Evolutionary conservation across 2,329 filamentous ascomycete species (phyloP), one percentile per base, ranked within the genome.

Genomic region (Blumeriella jaapii): DNA sequence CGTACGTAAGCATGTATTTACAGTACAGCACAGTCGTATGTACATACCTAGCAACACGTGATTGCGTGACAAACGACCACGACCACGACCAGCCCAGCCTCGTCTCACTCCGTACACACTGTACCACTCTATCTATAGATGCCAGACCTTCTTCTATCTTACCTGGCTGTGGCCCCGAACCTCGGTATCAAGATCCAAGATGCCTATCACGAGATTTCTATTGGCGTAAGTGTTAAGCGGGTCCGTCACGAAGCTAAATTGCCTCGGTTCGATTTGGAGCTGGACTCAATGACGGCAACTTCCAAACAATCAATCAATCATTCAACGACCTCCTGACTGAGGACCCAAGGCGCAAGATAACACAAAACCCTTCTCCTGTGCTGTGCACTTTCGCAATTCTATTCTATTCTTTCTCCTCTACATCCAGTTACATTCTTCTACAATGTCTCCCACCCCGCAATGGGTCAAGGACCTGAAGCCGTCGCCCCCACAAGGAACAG

Each of bases 381-480:
- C n/a, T n/a, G n/a, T n/a, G n/a, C n/a, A n/a, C n/a, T n/a, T n/a
- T n/a, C n/a, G n/a, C n/a, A n/a, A n/a, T n/a, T n/a, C n/a, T n/a
- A n/a, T 4, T 24, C 22, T 24, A 24, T 24, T n/a, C 22, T n/a
- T 10, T 10, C 9, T 24, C 22, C 22, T 23, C 14, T 19, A 9
- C 8, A 31, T 24, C 31, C 8, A 16, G 16, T 25, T 7, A 12
- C 15, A 27, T 13, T 25, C 25, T 31, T 5, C 14, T 26, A 38
- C 24, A 3, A 39, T 55, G 53, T 39, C 53, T 35, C 50, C 51
- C 27, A 49, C 52, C 34, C 54, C 53, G 38, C 47, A 68, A 57
- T 82, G 77, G 77, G 77, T 82, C 49, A 73, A 75, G 57, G 66
- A 70, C 47, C 63, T 82, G 46, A 74, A 69, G 62, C 75, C 75